These are phyloP conservation scores for Pythium phragmitis DNA, from an alignment of 352 stramenopile species.

Conservation along the genomic window DNA sequence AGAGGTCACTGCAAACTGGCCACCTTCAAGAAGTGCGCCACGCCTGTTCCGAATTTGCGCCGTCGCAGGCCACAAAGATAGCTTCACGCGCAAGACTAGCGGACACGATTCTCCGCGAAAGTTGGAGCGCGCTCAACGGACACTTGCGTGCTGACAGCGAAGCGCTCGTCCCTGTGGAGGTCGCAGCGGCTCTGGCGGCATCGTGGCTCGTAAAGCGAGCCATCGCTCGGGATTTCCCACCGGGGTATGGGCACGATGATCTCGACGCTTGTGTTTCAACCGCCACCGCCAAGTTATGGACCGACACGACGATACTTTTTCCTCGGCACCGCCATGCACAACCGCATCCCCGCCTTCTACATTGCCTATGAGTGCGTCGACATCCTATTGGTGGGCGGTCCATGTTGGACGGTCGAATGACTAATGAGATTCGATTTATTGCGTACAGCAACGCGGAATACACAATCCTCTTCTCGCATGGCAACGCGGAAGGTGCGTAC, in stretches of 20 bases:
- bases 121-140: slow-evolving; percentile 3
- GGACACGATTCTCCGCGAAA: background rate
- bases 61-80: slow-evolving; percentile 18
- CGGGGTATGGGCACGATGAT: slow-evolving; percentile 73
- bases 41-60: slow-evolving; percentile 8
- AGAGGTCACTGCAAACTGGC: slow-evolving; percentile 14
- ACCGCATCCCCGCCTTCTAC: slow-evolving; percentile 94
- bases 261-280: slow-evolving; percentile 88
- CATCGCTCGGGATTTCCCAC: background rate
- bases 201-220: background rate
- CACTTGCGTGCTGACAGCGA: background rate
- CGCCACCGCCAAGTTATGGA: slow-evolving; percentile 71
- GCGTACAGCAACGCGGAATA: slow-evolving; percentile 84
- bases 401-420: background rate
- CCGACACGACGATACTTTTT: slow-evolving; percentile 92
- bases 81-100: slow-evolving; percentile 10
- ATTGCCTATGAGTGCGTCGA: slow-evolving; percentile 82
- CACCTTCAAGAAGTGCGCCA: slow-evolving; percentile 25
- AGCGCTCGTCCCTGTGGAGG: background rate
- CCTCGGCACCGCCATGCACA: slow-evolving; percentile 86
- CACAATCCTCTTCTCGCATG: slow-evolving; percentile 96
- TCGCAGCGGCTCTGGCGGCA: background rate
- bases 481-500: slow-evolving; percentile 92
- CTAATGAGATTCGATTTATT: background rate
- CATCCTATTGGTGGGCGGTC: background rate